Conservation (phyloP, 352 stramenopile species). For the Globisporangium okanoganense region DNA sequence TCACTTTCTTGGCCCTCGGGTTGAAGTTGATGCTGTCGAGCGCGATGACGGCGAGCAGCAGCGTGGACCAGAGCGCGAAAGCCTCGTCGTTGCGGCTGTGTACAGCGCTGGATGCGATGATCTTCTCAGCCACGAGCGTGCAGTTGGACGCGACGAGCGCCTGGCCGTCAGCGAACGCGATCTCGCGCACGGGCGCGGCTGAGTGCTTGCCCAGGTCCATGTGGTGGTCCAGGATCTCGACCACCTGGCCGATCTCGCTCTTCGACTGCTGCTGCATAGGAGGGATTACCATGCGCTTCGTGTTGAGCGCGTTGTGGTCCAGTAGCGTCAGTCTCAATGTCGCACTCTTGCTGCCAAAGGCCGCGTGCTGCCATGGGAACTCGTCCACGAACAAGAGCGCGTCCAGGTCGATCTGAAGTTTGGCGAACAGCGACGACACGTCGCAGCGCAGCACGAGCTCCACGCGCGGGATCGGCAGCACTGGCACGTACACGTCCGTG, state of each 20-base stretch:
- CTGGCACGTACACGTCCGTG: constrained; percentile 34
- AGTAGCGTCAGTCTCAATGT: constrained; percentile 48
- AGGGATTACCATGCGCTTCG: constrained; percentile 37
- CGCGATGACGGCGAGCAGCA: constrained; percentile 76
- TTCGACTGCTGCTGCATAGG: background rate
- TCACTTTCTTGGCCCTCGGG: constrained; percentile 74
- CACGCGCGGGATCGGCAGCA: constrained; percentile 58
- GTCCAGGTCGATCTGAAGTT: constrained; percentile 43
- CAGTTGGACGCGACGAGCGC: constrained; percentile 72
- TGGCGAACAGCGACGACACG: constrained; percentile 53
- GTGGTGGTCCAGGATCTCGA: constrained; percentile 82
- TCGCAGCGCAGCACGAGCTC: constrained; percentile 69
- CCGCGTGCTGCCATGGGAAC: constrained; percentile 48
- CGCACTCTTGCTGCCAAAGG: background rate
- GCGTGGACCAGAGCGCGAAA: constrained; percentile 48
- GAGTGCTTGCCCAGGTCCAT: constrained; percentile 53
- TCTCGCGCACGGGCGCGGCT: constrained; percentile 33
- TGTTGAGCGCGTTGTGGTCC: constrained; percentile 74
- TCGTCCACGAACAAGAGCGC: constrained; percentile 76
- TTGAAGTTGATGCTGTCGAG: constrained; percentile 81
- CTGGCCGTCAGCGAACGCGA: constrained; percentile 66
- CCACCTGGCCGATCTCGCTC: constrained; percentile 30
- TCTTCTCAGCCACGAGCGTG: constrained; percentile 72
- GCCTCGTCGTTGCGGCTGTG: constrained; percentile 8
- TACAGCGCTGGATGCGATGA: constrained; percentile 19